Conservation (phyloP, 202 grass and related monocot genomes). For the Dendrocalamus latiflorus region DNA sequence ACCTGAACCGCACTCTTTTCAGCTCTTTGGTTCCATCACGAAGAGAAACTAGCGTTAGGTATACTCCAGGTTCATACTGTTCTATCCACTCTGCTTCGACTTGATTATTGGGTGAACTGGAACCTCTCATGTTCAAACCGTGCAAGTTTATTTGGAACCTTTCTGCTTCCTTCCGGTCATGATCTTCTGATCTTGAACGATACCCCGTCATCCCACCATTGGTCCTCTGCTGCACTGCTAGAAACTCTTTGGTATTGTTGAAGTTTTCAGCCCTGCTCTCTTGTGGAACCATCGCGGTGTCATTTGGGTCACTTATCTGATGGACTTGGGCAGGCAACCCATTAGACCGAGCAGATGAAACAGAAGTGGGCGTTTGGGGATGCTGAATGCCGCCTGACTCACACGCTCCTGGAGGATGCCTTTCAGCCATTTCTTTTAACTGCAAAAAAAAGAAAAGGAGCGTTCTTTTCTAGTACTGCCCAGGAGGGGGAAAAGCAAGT, state of each 20-base stretch:
- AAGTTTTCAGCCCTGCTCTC: conserved; percentile 2
- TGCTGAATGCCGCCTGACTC: conserved; percentile 20
- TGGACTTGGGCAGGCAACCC: conserved; percentile 27
- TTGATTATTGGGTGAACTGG: conserved; percentile 43
- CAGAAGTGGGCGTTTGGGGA: conserved; percentile 2
- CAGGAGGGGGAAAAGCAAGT: background rate
- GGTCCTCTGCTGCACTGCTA: conserved; percentile 18
- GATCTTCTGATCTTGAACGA: conserved; percentile 37
- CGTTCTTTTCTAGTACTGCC: background rate
- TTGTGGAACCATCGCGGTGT: conserved; percentile 5
- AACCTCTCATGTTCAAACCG: conserved; percentile 37
- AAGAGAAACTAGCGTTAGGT: conserved; percentile 74
- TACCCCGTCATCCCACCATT: conserved; percentile 27
- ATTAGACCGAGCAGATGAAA: conserved; percentile 18
- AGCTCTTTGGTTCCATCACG: conserved; percentile 83
- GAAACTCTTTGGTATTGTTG: conserved; percentile 36
- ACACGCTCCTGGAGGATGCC: conserved; percentile 47
- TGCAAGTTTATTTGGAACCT: conserved; percentile 57
- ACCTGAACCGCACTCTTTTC: conserved; percentile 98
- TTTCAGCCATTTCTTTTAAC: conserved; percentile 92
- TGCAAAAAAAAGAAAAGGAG: conserved; percentile 22
- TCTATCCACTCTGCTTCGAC: conserved; percentile 95
- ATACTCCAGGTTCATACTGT: conserved; percentile 95
- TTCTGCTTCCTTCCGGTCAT: conserved; percentile 51
- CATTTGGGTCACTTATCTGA: conserved; percentile 27